Evolutionary conservation across 768 basidiomycete species (phyloP).

Genomic region (Wakefieldia striispora): DNA sequence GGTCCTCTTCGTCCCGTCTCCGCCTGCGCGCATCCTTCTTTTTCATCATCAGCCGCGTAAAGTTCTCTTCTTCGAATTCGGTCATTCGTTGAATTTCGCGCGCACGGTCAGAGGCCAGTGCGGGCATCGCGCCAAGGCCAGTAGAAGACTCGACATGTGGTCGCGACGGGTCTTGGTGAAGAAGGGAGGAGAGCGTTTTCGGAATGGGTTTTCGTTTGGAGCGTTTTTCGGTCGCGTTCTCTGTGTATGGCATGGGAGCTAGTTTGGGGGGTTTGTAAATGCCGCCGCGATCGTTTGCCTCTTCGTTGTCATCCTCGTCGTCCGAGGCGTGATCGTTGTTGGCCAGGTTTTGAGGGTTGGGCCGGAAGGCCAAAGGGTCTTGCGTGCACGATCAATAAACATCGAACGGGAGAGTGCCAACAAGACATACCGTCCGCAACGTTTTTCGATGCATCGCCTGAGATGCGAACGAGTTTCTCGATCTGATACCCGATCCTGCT

Average conservation of each 20-base stretch:
- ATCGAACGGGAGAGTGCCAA: neutral
- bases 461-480: constrained; percentile 83
- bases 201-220: constrained; percentile 56
- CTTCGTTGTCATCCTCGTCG: constrained; percentile 25
- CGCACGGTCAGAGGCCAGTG: constrained; percentile 61
- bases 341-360: constrained; percentile 78
- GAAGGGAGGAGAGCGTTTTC: constrained; percentile 56
- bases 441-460: constrained; percentile 53
- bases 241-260: constrained; percentile 84
- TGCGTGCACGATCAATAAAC: constrained; percentile 6
- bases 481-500: constrained; percentile 91
- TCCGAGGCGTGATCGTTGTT: constrained; percentile 36
- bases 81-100: constrained; percentile 76
- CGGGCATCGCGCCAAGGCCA: constrained; percentile 63
- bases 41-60: constrained; percentile 85
- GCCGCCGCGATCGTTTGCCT: constrained; percentile 36
- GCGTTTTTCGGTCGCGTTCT: constrained; percentile 47
- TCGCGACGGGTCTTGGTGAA: constrained; percentile 51
- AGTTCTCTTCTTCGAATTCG: constrained; percentile 94
- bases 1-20: constrained; percentile 76
- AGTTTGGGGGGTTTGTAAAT: constrained; percentile 86
- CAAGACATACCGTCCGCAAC: constrained; percentile 56
- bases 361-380: constrained; percentile 93
- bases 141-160: constrained; percentile 72
- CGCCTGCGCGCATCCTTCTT: constrained; percentile 80